phyloP scores from a whole-genome alignment of 768 basidiomycete genomes.

The Melanogaster broomeanus region DNA sequence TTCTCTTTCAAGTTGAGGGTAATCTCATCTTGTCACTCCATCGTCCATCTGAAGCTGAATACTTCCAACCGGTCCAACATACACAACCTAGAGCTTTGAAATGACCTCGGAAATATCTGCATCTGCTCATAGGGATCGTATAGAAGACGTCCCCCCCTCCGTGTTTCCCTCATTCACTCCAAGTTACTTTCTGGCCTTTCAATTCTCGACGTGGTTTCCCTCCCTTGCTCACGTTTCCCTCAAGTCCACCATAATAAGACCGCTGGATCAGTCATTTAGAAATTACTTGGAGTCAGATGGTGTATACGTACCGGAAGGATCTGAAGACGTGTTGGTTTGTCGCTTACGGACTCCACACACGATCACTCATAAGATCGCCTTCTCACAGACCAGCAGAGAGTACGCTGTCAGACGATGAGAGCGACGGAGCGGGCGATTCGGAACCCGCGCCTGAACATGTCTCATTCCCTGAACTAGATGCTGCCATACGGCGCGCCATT shows the following conservation, averaged over 20 bases:
- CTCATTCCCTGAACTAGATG: constrained; percentile 83
- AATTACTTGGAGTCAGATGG: constrained; percentile 82
- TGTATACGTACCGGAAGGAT: constrained; percentile 80
- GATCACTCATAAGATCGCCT: background rate
- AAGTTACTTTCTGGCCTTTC: constrained; percentile 66
- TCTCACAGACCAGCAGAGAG: constrained; percentile 50
- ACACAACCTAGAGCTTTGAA: too few species aligned
- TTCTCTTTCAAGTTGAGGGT: too few species aligned
- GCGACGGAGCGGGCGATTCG: constrained; percentile 39
- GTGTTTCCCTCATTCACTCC: constrained; percentile 54
- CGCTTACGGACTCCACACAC: background rate
- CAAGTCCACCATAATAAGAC: constrained; percentile 73
- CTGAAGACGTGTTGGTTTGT: constrained; percentile 68
- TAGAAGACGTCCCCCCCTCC: background rate
- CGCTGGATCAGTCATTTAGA: constrained; percentile 61
- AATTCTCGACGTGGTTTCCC: constrained; percentile 87
- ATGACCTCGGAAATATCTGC: too few species aligned
- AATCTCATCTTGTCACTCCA: too few species aligned
- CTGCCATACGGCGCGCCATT: constrained; percentile 65
- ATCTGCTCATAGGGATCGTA: too few species aligned
- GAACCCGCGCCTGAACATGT: constrained; percentile 42
- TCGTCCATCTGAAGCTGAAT: too few species aligned
- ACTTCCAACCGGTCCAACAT: too few species aligned
- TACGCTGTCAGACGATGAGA: constrained; percentile 61
- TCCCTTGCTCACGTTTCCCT: constrained; percentile 61